Evolutionary conservation across 2,329 filamentous ascomycete genomes (phyloP), one percentile per base, ranked within the genome.

Genomic region (Fusarium irregulare): DNA sequence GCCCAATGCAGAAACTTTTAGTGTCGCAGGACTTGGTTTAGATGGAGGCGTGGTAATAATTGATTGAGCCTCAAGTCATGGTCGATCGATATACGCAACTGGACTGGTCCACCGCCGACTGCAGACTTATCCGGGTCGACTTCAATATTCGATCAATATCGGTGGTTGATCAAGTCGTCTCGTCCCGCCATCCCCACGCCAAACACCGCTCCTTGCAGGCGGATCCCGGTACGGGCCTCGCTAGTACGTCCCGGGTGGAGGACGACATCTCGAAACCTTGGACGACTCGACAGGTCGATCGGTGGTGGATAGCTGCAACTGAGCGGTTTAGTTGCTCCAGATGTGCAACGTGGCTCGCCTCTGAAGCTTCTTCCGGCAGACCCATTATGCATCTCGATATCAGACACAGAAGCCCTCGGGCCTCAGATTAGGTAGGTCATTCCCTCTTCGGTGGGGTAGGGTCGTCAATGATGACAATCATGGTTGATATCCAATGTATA

Each of bases 321-420:
- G 73, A 75, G 72, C 71, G 75, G 74, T 72, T 72, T 75, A 75
- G 70, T 66, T 73, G 73, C 72, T 67, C 68, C 73, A 73, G 68
- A 60, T 61, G 71, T 78, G 77, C 78, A 78, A 79, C 77, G 77
- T 79, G 78, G 78, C 78, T 76, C 75, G 74, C 68, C 66, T 77
- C 70, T 71, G 66, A 70, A 73, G 73, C 70, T 66, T 73, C 73
- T 69, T 66, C 55, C 72, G 68, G 72, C 60, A 60, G 68, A 72
- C 69, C 70, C 73, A 73, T 73, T 59, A 74, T 72, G 75, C 73
- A 76, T 74, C 73, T 75, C 64, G 62, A 75, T 60, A 65, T 70
- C 34, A 37, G 34, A 37, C 18, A 37, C 73, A 60, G 68, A 60
- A 70, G 66, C 62, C 65, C 50, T 76, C 73, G 59, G 73, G 73